phyloP scores from a whole-genome alignment of 176 grass and related monocot genomes.

The Sorghum bicolor region DNA sequence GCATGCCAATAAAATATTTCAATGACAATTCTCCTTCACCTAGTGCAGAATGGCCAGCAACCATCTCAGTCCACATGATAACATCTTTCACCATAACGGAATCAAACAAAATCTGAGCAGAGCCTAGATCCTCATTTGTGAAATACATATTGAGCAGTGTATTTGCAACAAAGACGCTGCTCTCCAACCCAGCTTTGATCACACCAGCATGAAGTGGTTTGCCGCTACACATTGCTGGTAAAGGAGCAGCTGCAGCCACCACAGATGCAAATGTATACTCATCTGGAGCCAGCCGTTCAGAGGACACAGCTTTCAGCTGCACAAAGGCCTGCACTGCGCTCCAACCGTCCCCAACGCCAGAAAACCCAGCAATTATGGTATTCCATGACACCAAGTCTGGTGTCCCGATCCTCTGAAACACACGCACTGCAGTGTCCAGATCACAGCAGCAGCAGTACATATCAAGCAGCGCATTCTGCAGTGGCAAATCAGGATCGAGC shows the following conservation, averaged over 20 bases:
- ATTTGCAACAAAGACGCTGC: slow-evolving; percentile 65
- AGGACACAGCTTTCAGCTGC: slow-evolving; percentile 31
- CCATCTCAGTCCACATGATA: slow-evolving; percentile 97
- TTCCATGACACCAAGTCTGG: slow-evolving; percentile 88
- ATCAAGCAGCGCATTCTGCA: slow-evolving; percentile 71
- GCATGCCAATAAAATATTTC: slow-evolving; percentile 68
- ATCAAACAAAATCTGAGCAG: slow-evolving; percentile 59
- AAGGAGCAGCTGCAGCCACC: slow-evolving; percentile 56
- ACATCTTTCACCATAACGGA: slow-evolving; percentile 60
- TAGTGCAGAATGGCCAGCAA: slow-evolving; percentile 65
- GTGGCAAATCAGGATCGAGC: slow-evolving; percentile 51
- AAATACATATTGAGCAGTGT: slow-evolving; percentile 97
- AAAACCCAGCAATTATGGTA: slow-evolving; percentile 75
- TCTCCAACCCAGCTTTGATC: slow-evolving; percentile 55
- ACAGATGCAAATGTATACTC: slow-evolving; percentile 77
- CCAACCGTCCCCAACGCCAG: slow-evolving; percentile 41
- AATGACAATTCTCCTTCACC: slow-evolving; percentile 72
- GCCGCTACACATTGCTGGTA: slow-evolving; percentile 57
- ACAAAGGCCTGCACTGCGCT: slow-evolving; percentile 57
- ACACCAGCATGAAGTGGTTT: slow-evolving; percentile 65
- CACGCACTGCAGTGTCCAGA: slow-evolving; percentile 35
- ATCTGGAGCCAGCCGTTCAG: slow-evolving; percentile 41
- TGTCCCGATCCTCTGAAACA: slow-evolving; percentile 59
- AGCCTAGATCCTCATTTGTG: slow-evolving; percentile 47
- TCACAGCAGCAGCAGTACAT: slow-evolving; percentile 75